Base-by-base conservation (phyloP, 495 filamentous ascomycete genomes). In the Pyrenula massariospora region DNA sequence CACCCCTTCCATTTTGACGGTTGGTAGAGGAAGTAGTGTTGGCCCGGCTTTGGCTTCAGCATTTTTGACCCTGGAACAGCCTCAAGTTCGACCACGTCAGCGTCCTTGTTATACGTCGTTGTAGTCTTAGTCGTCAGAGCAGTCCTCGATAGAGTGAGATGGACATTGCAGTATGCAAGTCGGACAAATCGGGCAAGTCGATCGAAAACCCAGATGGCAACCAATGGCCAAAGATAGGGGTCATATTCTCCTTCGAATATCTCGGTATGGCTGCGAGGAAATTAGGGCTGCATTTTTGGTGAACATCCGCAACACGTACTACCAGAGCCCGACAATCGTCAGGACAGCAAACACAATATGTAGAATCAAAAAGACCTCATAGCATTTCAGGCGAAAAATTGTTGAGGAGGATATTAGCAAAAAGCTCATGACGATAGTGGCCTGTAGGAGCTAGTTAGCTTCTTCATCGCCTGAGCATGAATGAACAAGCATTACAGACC, bases 1-100 rank as follows among this genome's bases (percentile, higher is more conserved):
- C 80, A 83, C 22, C 74, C 75, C 12, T 66, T 70, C 11, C 73
- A 63, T 3, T 71, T 66, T 53, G 73, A 69, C 0, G 77, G 77
- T 22, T 78, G 70, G 53, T 83, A 82, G 2, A 84, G 54, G 53
- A 76, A 84, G 63, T 77, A 84, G 62, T 82, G 79, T n/a, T 71
- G 70, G 0, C 79, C 78, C 0, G 79, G 72, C 15, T 62, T 65
- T 19, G 73, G 74, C 10, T 61, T 62, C 2, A 77, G 61, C 0
- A 64, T 56, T 21, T 57, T 58, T 10, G 65, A 63, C 0, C 65
- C 69, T 0, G 65, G 70, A 0, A 69, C 66, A 0, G 80, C 65
- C 19, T 73, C 71, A 3, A 83, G 57, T 2, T 75, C 70, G 25
- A 84, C 67, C 1, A 83, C 71, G 56, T 82, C 69, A 19, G 75